phyloP scores from a whole-genome alignment of 495 filamentous ascomycete species.

The Annulohypoxylon maeteangense region DNA sequence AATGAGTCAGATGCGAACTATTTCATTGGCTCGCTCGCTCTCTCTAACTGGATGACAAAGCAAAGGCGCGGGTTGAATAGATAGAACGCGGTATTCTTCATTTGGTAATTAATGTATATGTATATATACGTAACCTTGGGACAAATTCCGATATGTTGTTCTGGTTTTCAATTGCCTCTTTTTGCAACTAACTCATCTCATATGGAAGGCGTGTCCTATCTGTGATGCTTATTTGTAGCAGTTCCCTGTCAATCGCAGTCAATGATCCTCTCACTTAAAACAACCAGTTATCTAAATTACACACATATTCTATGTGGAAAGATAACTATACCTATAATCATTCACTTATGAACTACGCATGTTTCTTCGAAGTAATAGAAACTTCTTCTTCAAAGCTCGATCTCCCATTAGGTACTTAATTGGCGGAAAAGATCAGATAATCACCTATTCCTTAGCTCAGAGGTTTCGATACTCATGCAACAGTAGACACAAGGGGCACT shows the following conservation, averaged over 20 bases:
- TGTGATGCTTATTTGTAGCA: not conserved
- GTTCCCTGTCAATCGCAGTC: not conserved
- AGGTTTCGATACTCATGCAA: not conserved
- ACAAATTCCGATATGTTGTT: not conserved
- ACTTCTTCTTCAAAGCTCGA: not conserved
- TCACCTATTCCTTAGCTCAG: not conserved
- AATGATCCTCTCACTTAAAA: constrained; percentile 28
- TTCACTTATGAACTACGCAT: constrained; percentile 9
- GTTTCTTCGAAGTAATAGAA: constrained; percentile 5
- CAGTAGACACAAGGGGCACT: not conserved
- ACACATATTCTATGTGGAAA: not conserved
- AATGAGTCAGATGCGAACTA: not conserved
- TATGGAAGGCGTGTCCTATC: not conserved
- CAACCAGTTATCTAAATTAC: constrained; percentile 5
- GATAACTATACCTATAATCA: no score
- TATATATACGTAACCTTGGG: not conserved
- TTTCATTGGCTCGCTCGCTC: not conserved
- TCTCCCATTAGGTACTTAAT: not conserved
- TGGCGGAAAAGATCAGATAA: not conserved
- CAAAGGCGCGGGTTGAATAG: constrained; percentile 10
- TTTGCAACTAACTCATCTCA: not conserved
- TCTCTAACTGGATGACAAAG: constrained; percentile 6
- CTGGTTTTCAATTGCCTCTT: not conserved
- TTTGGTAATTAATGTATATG: not conserved
- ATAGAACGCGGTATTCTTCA: not conserved